Conservation (phyloP, 495 filamentous ascomycete species). For the Aspergillus sclerotioniger region DNA sequence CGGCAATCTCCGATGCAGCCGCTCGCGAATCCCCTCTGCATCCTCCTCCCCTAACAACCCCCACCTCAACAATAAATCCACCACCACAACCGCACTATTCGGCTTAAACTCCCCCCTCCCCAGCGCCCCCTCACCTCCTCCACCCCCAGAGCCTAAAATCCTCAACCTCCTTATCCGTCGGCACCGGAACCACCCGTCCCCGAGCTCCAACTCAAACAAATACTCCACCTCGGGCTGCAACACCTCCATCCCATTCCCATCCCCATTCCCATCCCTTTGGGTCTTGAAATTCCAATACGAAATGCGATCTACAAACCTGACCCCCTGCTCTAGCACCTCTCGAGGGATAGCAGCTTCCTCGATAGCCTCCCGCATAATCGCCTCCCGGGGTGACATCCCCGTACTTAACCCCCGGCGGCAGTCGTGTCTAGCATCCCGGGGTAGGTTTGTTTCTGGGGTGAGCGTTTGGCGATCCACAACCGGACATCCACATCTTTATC, state of each 20-base stretch:
- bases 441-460: constrained; percentile 45
- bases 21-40: no score
- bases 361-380: constrained; percentile 50
- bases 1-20: no score
- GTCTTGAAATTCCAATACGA: constrained; percentile 42
- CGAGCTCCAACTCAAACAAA: constrained; percentile 49
- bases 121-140: constrained; percentile 46
- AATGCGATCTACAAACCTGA: constrained; percentile 21
- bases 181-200: constrained; percentile 34
- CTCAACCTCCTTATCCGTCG: constrained; percentile 53
- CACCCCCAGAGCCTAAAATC: constrained; percentile 47
- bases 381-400: constrained; percentile 42
- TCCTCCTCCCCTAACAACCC: no score
- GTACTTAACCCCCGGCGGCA: constrained; percentile 52
- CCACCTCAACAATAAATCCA: not conserved
- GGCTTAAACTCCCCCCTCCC: constrained; percentile 51
- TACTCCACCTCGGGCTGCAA: constrained; percentile 46
- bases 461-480: constrained; percentile 53
- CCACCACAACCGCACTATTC: constrained; percentile 35
- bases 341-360: constrained; percentile 52
- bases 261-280: no score
- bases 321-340: constrained; percentile 25
- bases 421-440: constrained; percentile 54
- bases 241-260: constrained; percentile 30
- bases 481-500: constrained; percentile 27